A percentile compares a stretch with the other conserved stretches of the same genome.
phyloP scores from a whole-genome alignment of 192 early-diverging fungal genomes.

The Polychytrium aggregatum region DNA sequence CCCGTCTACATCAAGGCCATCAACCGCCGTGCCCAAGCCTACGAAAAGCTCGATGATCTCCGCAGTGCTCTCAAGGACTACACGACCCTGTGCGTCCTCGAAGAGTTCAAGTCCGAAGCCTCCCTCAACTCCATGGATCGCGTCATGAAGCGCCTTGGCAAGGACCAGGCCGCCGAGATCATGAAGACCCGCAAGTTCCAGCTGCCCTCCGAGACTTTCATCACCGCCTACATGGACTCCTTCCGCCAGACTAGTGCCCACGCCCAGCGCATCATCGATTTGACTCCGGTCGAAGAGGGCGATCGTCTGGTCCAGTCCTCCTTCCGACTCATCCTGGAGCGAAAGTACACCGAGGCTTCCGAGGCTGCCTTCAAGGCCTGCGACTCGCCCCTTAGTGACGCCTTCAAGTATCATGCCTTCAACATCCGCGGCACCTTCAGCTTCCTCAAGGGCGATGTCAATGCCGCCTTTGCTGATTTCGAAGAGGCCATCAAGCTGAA shows the following conservation, averaged over 20 bases:
- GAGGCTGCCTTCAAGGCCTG: slow-evolving; percentile 1
- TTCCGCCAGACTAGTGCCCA: slow-evolving; percentile 45
- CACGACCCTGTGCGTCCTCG: slow-evolving; percentile 86
- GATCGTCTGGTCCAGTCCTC: slow-evolving; percentile 39
- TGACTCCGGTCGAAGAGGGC: slow-evolving; percentile 11
- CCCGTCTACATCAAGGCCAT: slow-evolving; percentile 82
- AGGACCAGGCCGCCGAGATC: slow-evolving; percentile 63
- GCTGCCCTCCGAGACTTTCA: slow-evolving; percentile 86
- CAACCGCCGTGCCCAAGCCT: slow-evolving; percentile 57
- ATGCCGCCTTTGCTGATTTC: slow-evolving; percentile 58
- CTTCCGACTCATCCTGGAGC: slow-evolving; percentile 40
- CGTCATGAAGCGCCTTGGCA: slow-evolving; percentile 72
- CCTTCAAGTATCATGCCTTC: slow-evolving; percentile 53
- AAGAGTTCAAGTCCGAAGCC: slow-evolving; percentile 81
- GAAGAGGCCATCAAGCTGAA: slow-evolving; percentile 71
- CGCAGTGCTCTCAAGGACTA: slow-evolving; percentile 65
- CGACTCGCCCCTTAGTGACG: too few relatives aligned
- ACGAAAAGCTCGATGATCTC: slow-evolving; percentile 36
- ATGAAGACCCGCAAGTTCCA: slow-evolving; percentile 46
- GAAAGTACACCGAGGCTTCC: slow-evolving; percentile 19
- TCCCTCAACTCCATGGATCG: slow-evolving; percentile 75
- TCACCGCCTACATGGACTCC: slow-evolving; percentile 86
- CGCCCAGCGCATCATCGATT: slow-evolving; percentile 8
- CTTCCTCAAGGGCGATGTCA: slow-evolving; percentile 76
- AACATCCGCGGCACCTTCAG: slow-evolving; percentile 82